Evolutionary conservation across 2,329 filamentous ascomycete species (phyloP).

Genomic region (Fusarium mangiferae): DNA sequence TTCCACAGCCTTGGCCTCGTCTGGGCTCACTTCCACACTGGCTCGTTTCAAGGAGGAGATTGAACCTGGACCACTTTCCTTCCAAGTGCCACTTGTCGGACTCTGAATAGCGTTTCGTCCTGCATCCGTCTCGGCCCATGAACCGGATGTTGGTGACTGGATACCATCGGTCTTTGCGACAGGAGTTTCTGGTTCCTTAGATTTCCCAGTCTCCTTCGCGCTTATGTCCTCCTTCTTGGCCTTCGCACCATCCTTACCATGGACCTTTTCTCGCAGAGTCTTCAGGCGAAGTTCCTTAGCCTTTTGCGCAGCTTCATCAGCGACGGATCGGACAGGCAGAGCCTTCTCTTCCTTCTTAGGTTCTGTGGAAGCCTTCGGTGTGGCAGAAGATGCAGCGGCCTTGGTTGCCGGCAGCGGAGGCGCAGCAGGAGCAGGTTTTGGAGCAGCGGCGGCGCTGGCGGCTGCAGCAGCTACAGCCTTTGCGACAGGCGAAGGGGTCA

Average conservation of each 20-base stretch:
- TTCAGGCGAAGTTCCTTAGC: conserved; percentile 69
- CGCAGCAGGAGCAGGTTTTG: conserved; percentile 40
- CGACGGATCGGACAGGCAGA: conserved; percentile 64
- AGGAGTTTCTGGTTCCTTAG: conserved; percentile 10
- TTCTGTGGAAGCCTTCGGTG: conserved; percentile 28
- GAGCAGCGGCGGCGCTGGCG: conserved; percentile 26
- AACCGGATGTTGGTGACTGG: conserved; percentile 58
- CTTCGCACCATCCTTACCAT: conserved; percentile 55
- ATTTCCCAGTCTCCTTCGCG: conserved; percentile 7
- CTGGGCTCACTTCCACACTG: conserved; percentile 48
- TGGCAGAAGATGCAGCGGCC: conserved; percentile 5
- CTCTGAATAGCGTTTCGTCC: conserved; percentile 53
- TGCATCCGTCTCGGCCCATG: conserved; percentile 50
- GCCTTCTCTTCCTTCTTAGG: conserved; percentile 44
- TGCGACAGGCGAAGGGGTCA: conserved; percentile 37
- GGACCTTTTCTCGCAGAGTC: conserved; percentile 64
- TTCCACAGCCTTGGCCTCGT: conserved; percentile 53
- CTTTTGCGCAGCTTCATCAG: conserved; percentile 73
- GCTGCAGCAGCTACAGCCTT: conserved; percentile 39
- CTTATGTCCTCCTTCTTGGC: conserved; percentile 1
- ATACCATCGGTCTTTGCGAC: conserved; percentile 46
- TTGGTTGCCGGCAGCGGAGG: conserved; percentile 42
- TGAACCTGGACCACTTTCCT: conserved; percentile 40
- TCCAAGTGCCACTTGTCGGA: conserved; percentile 56
- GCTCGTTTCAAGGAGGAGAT: background rate